Base-by-base conservation (phyloP, 768 basidiomycete genomes). In the Lactifluus pinguis region DNA sequence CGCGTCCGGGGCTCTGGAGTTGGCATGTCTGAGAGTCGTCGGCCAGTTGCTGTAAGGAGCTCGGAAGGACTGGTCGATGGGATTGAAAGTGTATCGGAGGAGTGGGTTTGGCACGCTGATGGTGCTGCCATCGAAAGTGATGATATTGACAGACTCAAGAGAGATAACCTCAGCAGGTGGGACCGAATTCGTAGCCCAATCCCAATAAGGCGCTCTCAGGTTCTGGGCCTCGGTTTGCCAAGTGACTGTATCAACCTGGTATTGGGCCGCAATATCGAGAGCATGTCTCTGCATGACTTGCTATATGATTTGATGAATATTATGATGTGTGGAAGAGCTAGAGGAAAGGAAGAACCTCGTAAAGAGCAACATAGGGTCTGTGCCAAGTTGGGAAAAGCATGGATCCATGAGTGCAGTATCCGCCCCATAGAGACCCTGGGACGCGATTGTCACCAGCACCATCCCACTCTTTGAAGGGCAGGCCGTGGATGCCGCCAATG, bases 341-440 rank as follows among this genome's bases (percentile, higher is more conserved):
- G 25, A 17, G n/a, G 51, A 25, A 25, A 49, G 11, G 17, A 36
- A 49, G 13, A 29, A 57, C 53, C 49, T 55, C 55, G 30, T 50
- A 61, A 6, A 57, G 49, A 14, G 44, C 41, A n/a, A 61, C 49
- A 34, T 57, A 52, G 1, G 80, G 79, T 52, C 82, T 69, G 62
- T 83, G 81, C 78, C 79, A 83, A 6, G 78, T 80, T 10, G 80
- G 80, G 72, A 82, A 82, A 10, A 82, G 70, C 9, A 77, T 72
- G 1, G 76, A 77, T 15, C 78, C 78, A 67, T 84, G 83, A n/a
- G 75, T 76, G 66, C 81, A 83, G 64, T 83, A 83, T 4, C 81
- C 82, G n/a, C 72, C 70, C 72, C 72, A 76, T 8, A 61, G 61
- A 8, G 68, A 62, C 0, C 63, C 59, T 15, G 67, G 52, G 14